Conservation (phyloP, 768 basidiomycete species). For the Pulveroboletus ravenelii region DNA sequence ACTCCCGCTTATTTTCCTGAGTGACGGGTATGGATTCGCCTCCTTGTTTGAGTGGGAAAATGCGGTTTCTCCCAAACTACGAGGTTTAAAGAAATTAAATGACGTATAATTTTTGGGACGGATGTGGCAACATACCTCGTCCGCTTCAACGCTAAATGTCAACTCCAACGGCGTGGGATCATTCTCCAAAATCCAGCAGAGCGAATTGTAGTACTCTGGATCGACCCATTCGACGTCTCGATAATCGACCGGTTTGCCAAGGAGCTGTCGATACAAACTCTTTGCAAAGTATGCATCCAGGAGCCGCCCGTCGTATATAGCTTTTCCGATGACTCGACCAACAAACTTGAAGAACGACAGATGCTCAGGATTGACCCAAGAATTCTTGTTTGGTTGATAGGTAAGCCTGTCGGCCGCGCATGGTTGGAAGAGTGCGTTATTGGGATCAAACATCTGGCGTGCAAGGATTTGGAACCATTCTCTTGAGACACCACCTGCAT, state of each 20-base stretch:
- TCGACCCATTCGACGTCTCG: constrained; percentile 97
- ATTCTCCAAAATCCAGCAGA: constrained; percentile 98
- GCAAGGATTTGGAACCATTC: constrained; percentile 99
- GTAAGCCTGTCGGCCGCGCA: constrained; percentile 93
- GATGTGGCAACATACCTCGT: constrained; percentile 53
- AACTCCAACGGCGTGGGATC: constrained; percentile 83
- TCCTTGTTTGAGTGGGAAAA: constrained; percentile 80
- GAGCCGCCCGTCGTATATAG: constrained; percentile 92
- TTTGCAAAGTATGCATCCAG: constrained; percentile 98
- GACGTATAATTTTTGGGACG: not conserved
- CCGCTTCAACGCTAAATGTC: constrained; percentile 93
- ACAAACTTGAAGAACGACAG: constrained; percentile 98
- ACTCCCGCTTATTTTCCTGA: constrained; percentile 94
- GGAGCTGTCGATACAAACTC: constrained; percentile 91
- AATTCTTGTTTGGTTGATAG: constrained; percentile 94
- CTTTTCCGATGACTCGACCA: constrained; percentile 95
- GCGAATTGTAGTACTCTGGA: constrained; percentile 96
- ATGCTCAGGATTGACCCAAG: constrained; percentile 93
- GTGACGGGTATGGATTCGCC: constrained; percentile 86
- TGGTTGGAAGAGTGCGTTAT: constrained; percentile 97
- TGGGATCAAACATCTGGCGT: constrained; percentile 98
- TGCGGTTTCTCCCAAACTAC: constrained; percentile 87
- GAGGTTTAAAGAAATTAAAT: not conserved
- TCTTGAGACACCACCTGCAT: constrained; percentile 95
- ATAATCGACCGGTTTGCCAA: constrained; percentile 93